Percentiles rank a stretch among this genome's conserved stretches.
These are phyloP conservation scores for Pythium rishiriense DNA, from an alignment of 352 stramenopile genomes.

Conservation along the genomic window DNA sequence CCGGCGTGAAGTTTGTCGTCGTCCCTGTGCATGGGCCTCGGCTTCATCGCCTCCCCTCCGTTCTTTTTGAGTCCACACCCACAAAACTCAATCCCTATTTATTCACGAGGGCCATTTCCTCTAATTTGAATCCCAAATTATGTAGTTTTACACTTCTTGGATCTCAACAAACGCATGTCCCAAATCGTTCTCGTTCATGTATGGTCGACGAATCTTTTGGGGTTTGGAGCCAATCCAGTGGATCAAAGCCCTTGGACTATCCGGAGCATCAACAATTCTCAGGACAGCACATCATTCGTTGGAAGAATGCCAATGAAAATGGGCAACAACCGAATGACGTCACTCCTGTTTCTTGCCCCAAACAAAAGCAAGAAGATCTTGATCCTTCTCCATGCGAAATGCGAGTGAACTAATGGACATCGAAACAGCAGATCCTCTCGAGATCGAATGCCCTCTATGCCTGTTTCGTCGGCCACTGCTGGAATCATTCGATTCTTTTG, in stretches of 20 bases:
- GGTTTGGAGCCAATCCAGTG: too few species aligned
- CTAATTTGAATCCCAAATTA: slow-evolving; percentile 8
- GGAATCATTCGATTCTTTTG: not conserved
- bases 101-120: slow-evolving; percentile 14
- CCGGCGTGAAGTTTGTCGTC: slow-evolving; percentile 2
- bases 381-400: not conserved
- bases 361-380: not conserved
- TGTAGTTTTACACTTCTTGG: not conserved
- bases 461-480: too few species aligned
- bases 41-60: not conserved
- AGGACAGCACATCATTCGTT: slow-evolving; percentile 9
- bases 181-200: slow-evolving; percentile 2
- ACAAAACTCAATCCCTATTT: slow-evolving; percentile 19
- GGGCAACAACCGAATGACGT: not conserved
- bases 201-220: too few species aligned
- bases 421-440: not conserved
- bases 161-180: slow-evolving; percentile 6
- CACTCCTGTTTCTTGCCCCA: not conserved
- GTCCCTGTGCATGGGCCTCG: slow-evolving; percentile 19
- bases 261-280: not conserved
- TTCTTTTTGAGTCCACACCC: not conserved
- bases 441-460: too few species aligned
- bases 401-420: not conserved
- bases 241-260: not conserved
- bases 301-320: not conserved